Base-by-base conservation (phyloP, 768 basidiomycete species). In the Flagelloscypha sp. region DNA sequence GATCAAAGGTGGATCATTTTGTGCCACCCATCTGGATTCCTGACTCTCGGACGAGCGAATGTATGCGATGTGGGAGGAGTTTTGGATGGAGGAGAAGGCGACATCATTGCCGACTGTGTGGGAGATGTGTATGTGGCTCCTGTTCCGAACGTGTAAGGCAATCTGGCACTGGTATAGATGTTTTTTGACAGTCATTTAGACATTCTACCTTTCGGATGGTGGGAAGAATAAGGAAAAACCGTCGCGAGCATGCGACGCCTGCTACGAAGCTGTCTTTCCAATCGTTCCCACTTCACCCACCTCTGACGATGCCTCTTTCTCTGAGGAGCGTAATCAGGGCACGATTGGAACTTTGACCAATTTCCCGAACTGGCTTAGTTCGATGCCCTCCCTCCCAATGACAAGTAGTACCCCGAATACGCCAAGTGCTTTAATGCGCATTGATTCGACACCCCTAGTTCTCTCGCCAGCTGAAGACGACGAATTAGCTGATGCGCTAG, bases 1-100 rank as follows among this genome's bases (percentile, higher is more conserved):
- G 17, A 43, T 44, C 18, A 40, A 42, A 21, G 49, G 80, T 84
- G 36, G 84, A 84, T 29, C 76, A 84, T 55, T 94, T 89, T 63
- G 76, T 89, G 1, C 90, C 92, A 4, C 84, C 92, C 0, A 74
- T 94, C 17, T 95, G 92, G 92, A 79, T 93, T 20, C 88, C 92
- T 0, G 88, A 95, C 50, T 72, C 76, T 40, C 84, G 73, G 54
- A 80, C 85, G n/a, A 72, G 74, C 36, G 65, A 69, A 15, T 95
- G 92, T 52, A 90, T 89, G 88, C 67, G 84, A 7, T 95, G 92
- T 49, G 76, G 76, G 5, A 61, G 72, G 27, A 52, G 69, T 29
- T 93, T 92, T 56, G 80, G 83, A 6, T 84, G 84, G 76, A 57
- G 79, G 49, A 66, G 85, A 45, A 61, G 88, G 45, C 65, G 87